Evolutionary conservation across 805 yeast species (phyloP).

Genomic region (Kregervanrija fluxuum): DNA sequence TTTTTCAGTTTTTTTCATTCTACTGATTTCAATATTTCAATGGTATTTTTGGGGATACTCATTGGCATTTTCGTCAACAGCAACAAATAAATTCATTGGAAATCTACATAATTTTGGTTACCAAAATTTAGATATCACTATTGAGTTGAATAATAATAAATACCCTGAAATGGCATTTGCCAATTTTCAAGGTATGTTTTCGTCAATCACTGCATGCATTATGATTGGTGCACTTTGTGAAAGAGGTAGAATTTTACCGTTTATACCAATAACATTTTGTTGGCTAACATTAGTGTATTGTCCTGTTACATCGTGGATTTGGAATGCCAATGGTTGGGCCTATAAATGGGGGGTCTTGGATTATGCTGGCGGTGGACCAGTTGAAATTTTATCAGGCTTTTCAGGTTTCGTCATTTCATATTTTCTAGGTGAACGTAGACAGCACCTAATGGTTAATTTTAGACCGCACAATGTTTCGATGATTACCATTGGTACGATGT

Average conservation of each 20-base stretch:
- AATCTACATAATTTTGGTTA: slow-evolving; percentile 78
- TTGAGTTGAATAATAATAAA: slow-evolving; percentile 16
- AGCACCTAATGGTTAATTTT: slow-evolving; percentile 75
- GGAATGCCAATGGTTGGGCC: slow-evolving; percentile 95
- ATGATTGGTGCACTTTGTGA: slow-evolving; percentile 91
- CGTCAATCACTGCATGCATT: slow-evolving; percentile 88
- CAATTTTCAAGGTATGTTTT: slow-evolving; percentile 82
- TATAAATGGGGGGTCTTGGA: slow-evolving; percentile 86
- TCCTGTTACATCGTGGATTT: slow-evolving; percentile 93
- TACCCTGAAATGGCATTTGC: slow-evolving; percentile 86
- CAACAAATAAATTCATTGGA: slow-evolving; percentile 83
- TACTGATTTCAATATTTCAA: slow-evolving; percentile 53
- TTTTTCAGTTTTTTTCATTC: slow-evolving; percentile 61
- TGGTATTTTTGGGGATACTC: slow-evolving; percentile 99
- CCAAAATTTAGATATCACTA: slow-evolving; percentile 45
- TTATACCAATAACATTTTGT: slow-evolving; percentile 69
- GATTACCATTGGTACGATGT: slow-evolving; percentile 79
- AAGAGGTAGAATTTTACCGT: slow-evolving; percentile 83
- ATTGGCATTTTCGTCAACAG: slow-evolving; percentile 73
- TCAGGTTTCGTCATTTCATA: slow-evolving; percentile 84
- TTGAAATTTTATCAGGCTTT: slow-evolving; percentile 86
- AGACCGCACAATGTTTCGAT: slow-evolving; percentile 93
- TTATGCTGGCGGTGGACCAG: slow-evolving; percentile 98
- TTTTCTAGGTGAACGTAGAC: slow-evolving; percentile 68
- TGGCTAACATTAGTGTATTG: slow-evolving; percentile 93